Conservation (phyloP, 306 rosid genomes). For the Biancaea sappan region DNA sequence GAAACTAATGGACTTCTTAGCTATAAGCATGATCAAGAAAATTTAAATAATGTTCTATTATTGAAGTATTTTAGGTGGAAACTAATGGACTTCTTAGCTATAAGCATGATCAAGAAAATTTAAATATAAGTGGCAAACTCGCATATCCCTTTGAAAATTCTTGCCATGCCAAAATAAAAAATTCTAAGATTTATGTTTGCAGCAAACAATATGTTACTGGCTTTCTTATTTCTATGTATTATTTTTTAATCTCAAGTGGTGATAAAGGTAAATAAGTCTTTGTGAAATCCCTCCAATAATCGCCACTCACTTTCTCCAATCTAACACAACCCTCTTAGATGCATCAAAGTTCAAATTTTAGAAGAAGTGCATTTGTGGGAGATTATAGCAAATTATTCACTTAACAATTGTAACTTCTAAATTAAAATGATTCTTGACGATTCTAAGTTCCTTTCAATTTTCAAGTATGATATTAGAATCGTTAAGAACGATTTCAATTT, state of each 20-base stretch:
- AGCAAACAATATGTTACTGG: constrained; percentile 33
- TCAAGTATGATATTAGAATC: too few relatives aligned
- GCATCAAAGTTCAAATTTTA: not conserved
- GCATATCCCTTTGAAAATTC: constrained; percentile 37
- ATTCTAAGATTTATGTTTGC: constrained; percentile 27
- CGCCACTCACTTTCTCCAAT: not conserved
- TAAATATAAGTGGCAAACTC: not conserved
- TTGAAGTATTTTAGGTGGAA: not conserved
- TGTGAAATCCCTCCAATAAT: constrained; percentile 23
- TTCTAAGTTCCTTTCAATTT: too few relatives aligned
- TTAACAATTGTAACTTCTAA: not conserved
- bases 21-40: not conserved
- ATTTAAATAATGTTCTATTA: too few relatives aligned
- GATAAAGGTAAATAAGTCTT: constrained; percentile 26
- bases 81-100: not conserved
- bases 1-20: not conserved
- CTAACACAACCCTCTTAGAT: not conserved
- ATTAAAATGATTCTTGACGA: too few relatives aligned
- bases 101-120: not conserved
- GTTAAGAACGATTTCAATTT: too few relatives aligned
- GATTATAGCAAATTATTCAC: not conserved
- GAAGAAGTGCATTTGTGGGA: not conserved
- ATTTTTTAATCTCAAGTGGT: constrained; percentile 14
- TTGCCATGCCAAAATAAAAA: constrained; percentile 27
- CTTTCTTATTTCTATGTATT: constrained; percentile 33